Evolutionary conservation across 306 rosid genomes (phyloP).

Genomic region (Rosa persica): DNA sequence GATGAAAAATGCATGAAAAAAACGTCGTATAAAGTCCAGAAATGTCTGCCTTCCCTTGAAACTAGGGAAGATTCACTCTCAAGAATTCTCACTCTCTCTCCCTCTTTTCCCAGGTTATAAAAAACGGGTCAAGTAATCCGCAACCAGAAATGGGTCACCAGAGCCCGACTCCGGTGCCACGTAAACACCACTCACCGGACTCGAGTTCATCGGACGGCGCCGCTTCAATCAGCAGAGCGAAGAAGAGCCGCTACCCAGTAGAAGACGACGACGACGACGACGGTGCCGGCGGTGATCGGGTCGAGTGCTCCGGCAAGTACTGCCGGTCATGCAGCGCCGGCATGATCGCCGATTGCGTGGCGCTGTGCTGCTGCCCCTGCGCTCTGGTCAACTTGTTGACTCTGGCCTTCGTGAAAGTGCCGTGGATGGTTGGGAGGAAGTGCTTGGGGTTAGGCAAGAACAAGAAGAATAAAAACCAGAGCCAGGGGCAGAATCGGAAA

Average conservation of each 20-base stretch:
- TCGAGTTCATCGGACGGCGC: background rate
- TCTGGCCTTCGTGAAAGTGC: constrained; percentile 59
- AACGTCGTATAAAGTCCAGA: constrained; percentile 2
- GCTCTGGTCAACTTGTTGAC: constrained; percentile 58
- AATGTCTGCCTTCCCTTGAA: background rate
- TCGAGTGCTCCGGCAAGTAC: constrained; percentile 57
- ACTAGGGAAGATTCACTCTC: background rate
- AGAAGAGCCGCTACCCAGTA: constrained; percentile 8
- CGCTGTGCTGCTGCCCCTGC: constrained; percentile 78
- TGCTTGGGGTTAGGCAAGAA: constrained; percentile 42
- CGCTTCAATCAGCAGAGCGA: background rate
- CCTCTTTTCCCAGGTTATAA: background rate
- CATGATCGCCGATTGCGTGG: constrained; percentile 65
- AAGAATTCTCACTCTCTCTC: background rate
- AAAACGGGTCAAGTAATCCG: constrained; percentile 5
- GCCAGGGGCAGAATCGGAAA: constrained; percentile 2
- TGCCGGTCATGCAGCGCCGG: constrained; percentile 63
- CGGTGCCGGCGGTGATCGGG: constrained; percentile 27
- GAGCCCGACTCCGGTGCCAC: background rate
- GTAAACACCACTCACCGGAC: background rate
- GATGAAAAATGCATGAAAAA: constrained; percentile 15
- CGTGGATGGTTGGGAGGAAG: constrained; percentile 54
- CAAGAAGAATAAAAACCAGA: constrained; percentile 14
- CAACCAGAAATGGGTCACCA: background rate
- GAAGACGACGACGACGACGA: constrained; percentile 19